A percentile compares a stretch with the other conserved stretches of the same genome.
These are phyloP conservation scores for Rhizoctonia solani DNA, from an alignment of 1,284 basidiomycete species.

Conservation along the genomic window DNA sequence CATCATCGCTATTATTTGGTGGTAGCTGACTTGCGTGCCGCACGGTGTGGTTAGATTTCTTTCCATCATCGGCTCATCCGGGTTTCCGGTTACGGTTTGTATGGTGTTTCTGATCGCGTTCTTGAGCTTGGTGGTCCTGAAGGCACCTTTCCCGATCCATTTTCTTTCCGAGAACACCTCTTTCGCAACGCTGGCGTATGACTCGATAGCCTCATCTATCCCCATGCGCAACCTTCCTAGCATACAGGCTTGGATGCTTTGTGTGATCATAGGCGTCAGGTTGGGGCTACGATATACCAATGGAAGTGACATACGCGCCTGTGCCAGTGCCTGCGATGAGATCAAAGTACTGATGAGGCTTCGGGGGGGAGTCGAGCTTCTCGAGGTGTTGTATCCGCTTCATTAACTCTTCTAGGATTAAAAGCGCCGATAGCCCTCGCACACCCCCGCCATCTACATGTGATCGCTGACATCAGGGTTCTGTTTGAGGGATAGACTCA, in stretches of 20 bases:
- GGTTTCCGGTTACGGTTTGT: not conserved
- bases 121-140: constrained; percentile 9
- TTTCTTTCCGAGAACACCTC: constrained; percentile 8
- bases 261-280: not conserved
- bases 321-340: constrained; percentile 20
- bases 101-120: not conserved
- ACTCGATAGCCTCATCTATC: constrained; percentile 39
- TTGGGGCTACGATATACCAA: too few relatives aligned
- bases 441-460: not conserved
- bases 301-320: not conserved
- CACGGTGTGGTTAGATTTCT: not conserved
- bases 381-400: not conserved
- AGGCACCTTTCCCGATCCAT: not conserved
- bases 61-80: not conserved
- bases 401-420: not conserved
- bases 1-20: not conserved
- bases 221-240: constrained; percentile 45
- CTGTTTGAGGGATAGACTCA: too few relatives aligned
- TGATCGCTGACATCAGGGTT: too few relatives aligned
- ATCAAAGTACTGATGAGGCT: constrained; percentile 8
- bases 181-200: constrained; percentile 6
- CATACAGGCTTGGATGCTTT: constrained; percentile 45
- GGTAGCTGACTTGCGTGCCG: not conserved
- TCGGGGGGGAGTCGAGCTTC: not conserved
- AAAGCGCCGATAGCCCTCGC: not conserved